These are phyloP conservation scores for Microcyclosporella mali DNA, from an alignment of 2,329 filamentous ascomycete genomes.

Conservation along the genomic window DNA sequence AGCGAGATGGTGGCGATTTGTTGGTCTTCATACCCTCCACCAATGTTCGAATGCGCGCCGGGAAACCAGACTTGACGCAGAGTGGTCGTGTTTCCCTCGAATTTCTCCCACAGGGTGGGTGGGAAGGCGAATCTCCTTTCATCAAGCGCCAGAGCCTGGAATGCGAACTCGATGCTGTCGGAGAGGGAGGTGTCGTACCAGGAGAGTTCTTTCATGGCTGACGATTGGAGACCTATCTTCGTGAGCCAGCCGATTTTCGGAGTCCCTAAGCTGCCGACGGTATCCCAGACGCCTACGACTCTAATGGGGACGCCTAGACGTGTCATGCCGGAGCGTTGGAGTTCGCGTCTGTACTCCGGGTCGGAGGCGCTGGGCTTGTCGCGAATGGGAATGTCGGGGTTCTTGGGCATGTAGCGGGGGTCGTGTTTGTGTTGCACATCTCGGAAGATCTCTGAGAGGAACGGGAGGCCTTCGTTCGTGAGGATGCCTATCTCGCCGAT, in stretches of 20 bases:
- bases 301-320: constrained; percentile 34
- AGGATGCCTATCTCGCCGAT: constrained; percentile 44
- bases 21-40: constrained; percentile 42
- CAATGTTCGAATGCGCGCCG: constrained; percentile 41
- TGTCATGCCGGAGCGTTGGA: constrained; percentile 31
- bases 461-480: constrained; percentile 41
- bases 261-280: constrained; percentile 40
- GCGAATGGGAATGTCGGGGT: constrained; percentile 42
- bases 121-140: constrained; percentile 38
- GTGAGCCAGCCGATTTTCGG: constrained; percentile 41
- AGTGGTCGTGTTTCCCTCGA: constrained; percentile 38
- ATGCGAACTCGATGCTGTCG: constrained; percentile 38
- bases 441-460: constrained; percentile 42
- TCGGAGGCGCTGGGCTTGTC: constrained; percentile 41
- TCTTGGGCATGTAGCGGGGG: constrained; percentile 38
- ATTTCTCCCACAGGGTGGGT: constrained; percentile 40
- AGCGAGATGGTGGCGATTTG: constrained; percentile 48
- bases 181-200: constrained; percentile 46
- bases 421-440: constrained; percentile 43
- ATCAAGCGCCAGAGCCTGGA: constrained; percentile 41
- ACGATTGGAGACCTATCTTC: constrained; percentile 30
- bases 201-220: constrained; percentile 31
- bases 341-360: constrained; percentile 39
- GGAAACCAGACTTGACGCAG: constrained; percentile 46
- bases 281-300: constrained; percentile 43